Evolutionary conservation across 164 flowering plant species (phyloP).

Genomic region (Chloranthus sessilifolius): DNA sequence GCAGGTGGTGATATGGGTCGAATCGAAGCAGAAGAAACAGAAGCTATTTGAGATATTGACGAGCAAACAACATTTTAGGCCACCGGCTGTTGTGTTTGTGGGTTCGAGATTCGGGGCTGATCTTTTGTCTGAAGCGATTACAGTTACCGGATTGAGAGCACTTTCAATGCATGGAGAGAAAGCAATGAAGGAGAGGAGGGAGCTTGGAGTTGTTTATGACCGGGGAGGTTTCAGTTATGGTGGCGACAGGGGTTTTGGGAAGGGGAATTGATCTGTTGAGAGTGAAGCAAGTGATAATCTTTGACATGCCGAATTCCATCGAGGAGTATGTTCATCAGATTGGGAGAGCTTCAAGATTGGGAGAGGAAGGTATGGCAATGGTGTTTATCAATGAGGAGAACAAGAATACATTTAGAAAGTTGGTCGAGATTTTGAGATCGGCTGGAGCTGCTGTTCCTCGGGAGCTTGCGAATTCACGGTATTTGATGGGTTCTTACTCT

Average conservation of each 20-base stretch:
- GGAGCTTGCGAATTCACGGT: constrained; percentile 68
- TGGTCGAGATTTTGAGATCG: constrained; percentile 52
- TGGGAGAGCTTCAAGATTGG: constrained; percentile 87
- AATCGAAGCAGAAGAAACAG: constrained; percentile 77
- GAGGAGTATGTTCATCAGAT: constrained; percentile 90
- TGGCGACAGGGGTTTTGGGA: constrained; percentile 83
- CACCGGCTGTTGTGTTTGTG: constrained; percentile 87
- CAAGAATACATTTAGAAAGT: constrained; percentile 55
- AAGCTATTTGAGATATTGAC: constrained; percentile 79
- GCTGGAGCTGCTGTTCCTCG: constrained; percentile 72
- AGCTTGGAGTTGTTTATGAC: constrained; percentile 52
- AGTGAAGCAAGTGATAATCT: constrained; percentile 83
- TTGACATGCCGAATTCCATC: constrained; percentile 88
- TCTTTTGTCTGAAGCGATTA: constrained; percentile 76
- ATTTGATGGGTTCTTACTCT: constrained; percentile 24
- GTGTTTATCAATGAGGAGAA: constrained; percentile 77
- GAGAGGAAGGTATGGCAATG: constrained; percentile 71
- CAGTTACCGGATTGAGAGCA: constrained; percentile 58
- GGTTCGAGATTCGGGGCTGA: constrained; percentile 86
- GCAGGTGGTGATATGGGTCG: constrained; percentile 88
- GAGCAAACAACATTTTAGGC: constrained; percentile 79
- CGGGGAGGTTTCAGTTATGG: constrained; percentile 76
- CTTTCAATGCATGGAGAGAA: constrained; percentile 86
- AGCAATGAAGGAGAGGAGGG: constrained; percentile 88
- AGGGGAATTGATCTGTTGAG: constrained; percentile 76